Conservation (phyloP, 2,329 filamentous ascomycete genomes). For the Dendryphion nanum region DNA sequence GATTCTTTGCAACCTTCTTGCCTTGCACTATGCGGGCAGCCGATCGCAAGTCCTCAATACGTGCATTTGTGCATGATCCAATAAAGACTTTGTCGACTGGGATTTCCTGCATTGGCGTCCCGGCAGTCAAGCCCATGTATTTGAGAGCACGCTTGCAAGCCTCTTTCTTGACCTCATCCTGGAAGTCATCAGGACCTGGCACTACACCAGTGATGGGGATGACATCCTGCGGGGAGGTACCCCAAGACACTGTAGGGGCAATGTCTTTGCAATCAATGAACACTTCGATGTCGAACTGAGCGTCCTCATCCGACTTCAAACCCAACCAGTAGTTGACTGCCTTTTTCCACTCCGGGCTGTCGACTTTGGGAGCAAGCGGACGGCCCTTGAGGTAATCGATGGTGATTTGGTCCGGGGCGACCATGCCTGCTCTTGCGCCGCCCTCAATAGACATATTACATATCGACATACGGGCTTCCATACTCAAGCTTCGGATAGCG, state of each 20-base stretch:
- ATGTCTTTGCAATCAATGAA: constrained; percentile 93
- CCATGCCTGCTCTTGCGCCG: constrained; percentile 93
- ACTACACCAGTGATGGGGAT: constrained; percentile 91
- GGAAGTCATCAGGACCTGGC: constrained; percentile 84
- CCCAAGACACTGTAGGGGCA: constrained; percentile 91
- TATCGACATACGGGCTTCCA: constrained; percentile 98
- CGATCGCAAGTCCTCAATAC: constrained; percentile 90
- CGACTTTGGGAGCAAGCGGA: constrained; percentile 81
- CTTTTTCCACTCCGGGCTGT: constrained; percentile 85
- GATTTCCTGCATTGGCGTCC: constrained; percentile 90
- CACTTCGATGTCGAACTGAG: constrained; percentile 86
- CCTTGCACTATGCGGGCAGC: constrained; percentile 85
- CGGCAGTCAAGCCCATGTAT: constrained; percentile 91
- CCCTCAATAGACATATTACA: constrained; percentile 99
- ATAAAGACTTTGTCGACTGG: constrained; percentile 95
- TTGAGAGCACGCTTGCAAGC: constrained; percentile 79
- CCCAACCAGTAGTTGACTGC: constrained; percentile 85
- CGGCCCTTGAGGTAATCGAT: constrained; percentile 93
- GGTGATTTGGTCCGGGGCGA: constrained; percentile 89
- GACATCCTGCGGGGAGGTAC: constrained; percentile 93
- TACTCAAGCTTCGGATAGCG: constrained; percentile 82
- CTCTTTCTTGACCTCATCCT: constrained; percentile 74
- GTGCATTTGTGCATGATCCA: constrained; percentile 94
- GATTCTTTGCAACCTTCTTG: constrained; percentile 79
- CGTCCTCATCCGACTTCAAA: constrained; percentile 80